Base-by-base conservation (phyloP, 1,284 basidiomycete genomes). In the Leccinum variabile region DNA sequence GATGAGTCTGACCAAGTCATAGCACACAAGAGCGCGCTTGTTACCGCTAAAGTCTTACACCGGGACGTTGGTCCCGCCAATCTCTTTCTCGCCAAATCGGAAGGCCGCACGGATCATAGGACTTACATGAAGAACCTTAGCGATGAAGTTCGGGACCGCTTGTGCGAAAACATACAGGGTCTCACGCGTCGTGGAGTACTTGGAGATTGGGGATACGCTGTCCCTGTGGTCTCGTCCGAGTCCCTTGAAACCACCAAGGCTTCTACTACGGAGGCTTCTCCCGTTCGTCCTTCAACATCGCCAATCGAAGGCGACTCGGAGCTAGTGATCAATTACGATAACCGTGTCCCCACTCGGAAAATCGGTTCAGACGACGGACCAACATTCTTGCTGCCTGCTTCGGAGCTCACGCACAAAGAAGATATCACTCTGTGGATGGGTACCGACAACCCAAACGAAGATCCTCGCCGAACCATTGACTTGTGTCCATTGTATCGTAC, bases 391-490 rank as follows among this genome's bases (percentile, higher is more conserved):
- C 22, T 39, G 37, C 16, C 56, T 11, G 22, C 46, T 41, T 56
- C 56, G 10, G 10, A 66, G 0, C 28, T 66, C 33, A 62, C 37
- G 2, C 22, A 1, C 3, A 6, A 65, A 0, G 5, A 66, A 14
- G 16, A 66, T 13, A 65, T 66, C 4, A 5, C 46, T 7, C 58
- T 66, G 2, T 8, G 35, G 7, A 65, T 60, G 63, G 63, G 59
- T 18, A 59, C 54, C 10, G 33, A 57, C 25, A 9, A 56, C 13
- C 56, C 54, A 2, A 25, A 59, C 7, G 50, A 49, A 1, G 57
- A 65, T 25, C 16, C 49, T 6, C 25, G 10, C 14, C 14, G 50
- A 11, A 64, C 54, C 1, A 65, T 62, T 28, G 60, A 63, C 22
- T 50, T 46, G 35, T 62, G 56, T 10, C 60, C 57, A 22, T 60